Base-by-base conservation (phyloP, 139 green algal species). In the Coelastrella sp. region DNA sequence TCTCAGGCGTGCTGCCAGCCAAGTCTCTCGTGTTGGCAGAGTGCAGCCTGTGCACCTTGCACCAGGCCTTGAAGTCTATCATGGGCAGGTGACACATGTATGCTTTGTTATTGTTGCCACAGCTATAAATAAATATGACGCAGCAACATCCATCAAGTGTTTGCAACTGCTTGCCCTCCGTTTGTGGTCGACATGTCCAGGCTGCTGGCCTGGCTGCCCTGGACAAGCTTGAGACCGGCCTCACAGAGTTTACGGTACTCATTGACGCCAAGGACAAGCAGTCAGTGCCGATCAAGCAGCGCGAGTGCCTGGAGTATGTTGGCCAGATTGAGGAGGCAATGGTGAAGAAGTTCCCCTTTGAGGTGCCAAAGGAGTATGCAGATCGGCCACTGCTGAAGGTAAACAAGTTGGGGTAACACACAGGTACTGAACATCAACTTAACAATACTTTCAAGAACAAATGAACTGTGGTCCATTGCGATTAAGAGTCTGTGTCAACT, bases 271-370 rank as follows among this genome's bases (percentile, higher is more conserved):
- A 96, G 89, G 95, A 99, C 95, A 99, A 99, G 95, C 94, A 98
- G 78, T 22, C 92, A 59, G 92, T 98, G 65, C 95, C 96, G 4
- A 72, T 95, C 27, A 94, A 95, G 86, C 97, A 99, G 94, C 95
- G 98, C 87, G 94, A 99, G 92, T 92, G 94, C 19, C 94, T 99
- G 78, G 89, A 91, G 24, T 96, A 96, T 84, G 96, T 99, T 19
- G 94, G 95, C 17, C 35, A 88, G 5, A 94, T 98, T n/a, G 97
- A 99, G 93, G 96, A 99, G 93, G 93, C 95, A 59, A 99, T 99
- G 97, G 96, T 99, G 22, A 94, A 96, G 88, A 96, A 93, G 12
- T 99, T 99, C 93, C 97, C 97, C 82, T 99, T 98, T 80, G 73
- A 96, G 81, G 96, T 99, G 57, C 98, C 98, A 6, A 76, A 88